A percentile compares a stretch with the other conserved stretches of the same genome.
phyloP scores from a whole-genome alignment of 805 yeast genomes.

The Sugiyamaella americana region DNA sequence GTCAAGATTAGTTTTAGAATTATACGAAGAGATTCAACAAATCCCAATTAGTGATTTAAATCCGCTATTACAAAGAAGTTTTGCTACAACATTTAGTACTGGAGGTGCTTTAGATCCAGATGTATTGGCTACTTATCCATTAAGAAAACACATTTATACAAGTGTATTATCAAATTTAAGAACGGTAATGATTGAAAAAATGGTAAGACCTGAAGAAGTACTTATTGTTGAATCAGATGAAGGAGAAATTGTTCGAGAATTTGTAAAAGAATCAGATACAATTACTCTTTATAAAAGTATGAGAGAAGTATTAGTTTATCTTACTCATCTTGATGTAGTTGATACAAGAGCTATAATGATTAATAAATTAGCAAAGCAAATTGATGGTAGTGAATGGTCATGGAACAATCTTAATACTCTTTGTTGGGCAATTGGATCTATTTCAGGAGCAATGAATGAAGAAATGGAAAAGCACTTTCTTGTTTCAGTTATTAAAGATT shows the following conservation, averaged over 20 bases:
- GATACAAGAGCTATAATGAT: slow-evolving; percentile 94
- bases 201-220: slow-evolving; percentile 99
- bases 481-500: slow-evolving; percentile 87
- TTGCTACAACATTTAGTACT: slow-evolving; percentile 33
- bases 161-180: slow-evolving; percentile 75
- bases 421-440: slow-evolving; percentile 99
- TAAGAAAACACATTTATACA: slow-evolving; percentile 81
- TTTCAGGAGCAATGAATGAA: slow-evolving; percentile 97
- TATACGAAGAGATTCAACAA: slow-evolving; percentile 80
- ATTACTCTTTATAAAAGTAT: slow-evolving; percentile 90
- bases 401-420: slow-evolving; percentile 96
- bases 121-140: slow-evolving; percentile 65
- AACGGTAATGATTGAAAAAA: slow-evolving; percentile 89
- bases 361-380: slow-evolving; percentile 82
- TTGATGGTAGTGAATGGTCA: slow-evolving; percentile 97
- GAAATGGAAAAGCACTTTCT: slow-evolving; percentile 93
- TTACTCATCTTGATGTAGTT: slow-evolving; percentile 90
- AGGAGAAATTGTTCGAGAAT: slow-evolving; percentile 97
- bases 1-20: slow-evolving; percentile 74
- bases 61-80: slow-evolving; percentile 64
- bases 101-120: slow-evolving; percentile 85
- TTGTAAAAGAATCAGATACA: slow-evolving; percentile 94
- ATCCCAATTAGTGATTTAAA: slow-evolving; percentile 64
- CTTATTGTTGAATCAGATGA: slow-evolving; percentile 96
- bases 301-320: slow-evolving; percentile 91